Percentiles rank a stretch among this genome's conserved stretches.
These are phyloP conservation scores for Ceratobasidium sp. DNA, from an alignment of 1,284 basidiomycete genomes.

Conservation along the genomic window DNA sequence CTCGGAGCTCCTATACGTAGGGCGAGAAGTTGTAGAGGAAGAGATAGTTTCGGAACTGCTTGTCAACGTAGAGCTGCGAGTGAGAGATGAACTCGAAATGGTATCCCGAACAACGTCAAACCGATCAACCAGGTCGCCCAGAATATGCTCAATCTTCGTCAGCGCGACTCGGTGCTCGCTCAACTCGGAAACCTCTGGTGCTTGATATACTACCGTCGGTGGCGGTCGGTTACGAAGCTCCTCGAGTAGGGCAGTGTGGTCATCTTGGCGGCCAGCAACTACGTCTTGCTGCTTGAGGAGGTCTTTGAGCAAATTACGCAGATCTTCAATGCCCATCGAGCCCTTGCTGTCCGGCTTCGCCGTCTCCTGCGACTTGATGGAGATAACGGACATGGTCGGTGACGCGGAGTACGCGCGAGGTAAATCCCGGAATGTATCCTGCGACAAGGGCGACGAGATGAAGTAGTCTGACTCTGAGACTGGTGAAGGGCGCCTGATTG, in stretches of 20 bases:
- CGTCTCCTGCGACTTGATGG: conserved; percentile 15
- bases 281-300: conserved; percentile 42
- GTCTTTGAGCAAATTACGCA: conserved; percentile 17
- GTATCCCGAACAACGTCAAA: conserved; percentile 38
- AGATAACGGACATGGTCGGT: conserved; percentile 27
- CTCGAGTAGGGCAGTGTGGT: conserved; percentile 21
- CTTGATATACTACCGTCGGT: conserved; percentile 43
- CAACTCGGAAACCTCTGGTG: conserved; percentile 38
- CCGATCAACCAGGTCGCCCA: conserved; percentile 37
- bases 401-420: conserved; percentile 32
- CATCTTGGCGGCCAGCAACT: conserved; percentile 32
- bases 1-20: conserved; percentile 23
- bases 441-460: conserved; percentile 36
- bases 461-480: conserved; percentile 42
- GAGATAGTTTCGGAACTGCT: conserved; percentile 30
- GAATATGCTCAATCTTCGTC: conserved; percentile 40
- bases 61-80: conserved; percentile 3
- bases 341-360: conserved; percentile 37
- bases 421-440: conserved; percentile 37
- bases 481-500: conserved; percentile 23
- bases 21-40: conserved; percentile 17
- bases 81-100: conserved; percentile 17
- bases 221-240: conserved; percentile 29
- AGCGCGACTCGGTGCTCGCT: conserved; percentile 37
- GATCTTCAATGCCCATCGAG: conserved; percentile 38